A percentile compares a stretch with the other conserved stretches of the same genome.
Evolutionary conservation across 2,329 filamentous ascomycete species (phyloP).

Genomic region (Penicillium concentricum): DNA sequence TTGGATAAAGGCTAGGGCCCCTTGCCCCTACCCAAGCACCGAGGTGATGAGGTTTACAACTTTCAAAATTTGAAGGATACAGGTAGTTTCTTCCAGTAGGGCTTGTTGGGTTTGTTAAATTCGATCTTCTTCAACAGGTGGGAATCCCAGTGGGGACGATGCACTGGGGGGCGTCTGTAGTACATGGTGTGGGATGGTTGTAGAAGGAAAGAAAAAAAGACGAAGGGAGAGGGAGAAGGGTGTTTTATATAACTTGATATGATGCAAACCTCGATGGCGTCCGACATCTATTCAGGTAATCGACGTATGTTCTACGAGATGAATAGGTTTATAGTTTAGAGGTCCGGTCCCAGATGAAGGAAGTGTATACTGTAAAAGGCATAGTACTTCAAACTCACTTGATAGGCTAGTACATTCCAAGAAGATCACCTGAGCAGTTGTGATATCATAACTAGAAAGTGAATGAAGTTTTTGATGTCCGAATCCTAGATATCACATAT

Average conservation of each 20-base stretch:
- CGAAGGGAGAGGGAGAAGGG: too few relatives aligned
- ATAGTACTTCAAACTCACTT: background rate
- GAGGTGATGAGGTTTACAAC: background rate
- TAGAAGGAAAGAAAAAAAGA: background rate
- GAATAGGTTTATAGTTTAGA: background rate
- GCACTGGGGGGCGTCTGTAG: background rate
- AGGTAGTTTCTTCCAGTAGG: background rate
- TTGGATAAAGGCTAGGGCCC: constrained; percentile 2
- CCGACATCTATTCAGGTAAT: background rate
- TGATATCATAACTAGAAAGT: background rate
- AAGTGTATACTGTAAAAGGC: background rate
- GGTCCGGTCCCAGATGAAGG: background rate
- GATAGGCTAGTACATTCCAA: background rate
- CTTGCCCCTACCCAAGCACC: background rate
- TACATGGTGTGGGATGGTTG: constrained; percentile 3
- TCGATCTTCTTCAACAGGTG: background rate
- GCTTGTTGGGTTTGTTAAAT: background rate
- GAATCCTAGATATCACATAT: background rate
- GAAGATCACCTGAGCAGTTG: background rate
- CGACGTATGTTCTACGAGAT: background rate
- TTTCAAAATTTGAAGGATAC: background rate
- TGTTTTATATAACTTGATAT: background rate
- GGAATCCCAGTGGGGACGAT: background rate
- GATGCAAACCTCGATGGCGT: background rate
- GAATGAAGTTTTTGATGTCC: background rate